Evolutionary conservation across 1,284 basidiomycete species (phyloP), one percentile per base, ranked within the genome.

Genomic region (Austropuccinia psidii): DNA sequence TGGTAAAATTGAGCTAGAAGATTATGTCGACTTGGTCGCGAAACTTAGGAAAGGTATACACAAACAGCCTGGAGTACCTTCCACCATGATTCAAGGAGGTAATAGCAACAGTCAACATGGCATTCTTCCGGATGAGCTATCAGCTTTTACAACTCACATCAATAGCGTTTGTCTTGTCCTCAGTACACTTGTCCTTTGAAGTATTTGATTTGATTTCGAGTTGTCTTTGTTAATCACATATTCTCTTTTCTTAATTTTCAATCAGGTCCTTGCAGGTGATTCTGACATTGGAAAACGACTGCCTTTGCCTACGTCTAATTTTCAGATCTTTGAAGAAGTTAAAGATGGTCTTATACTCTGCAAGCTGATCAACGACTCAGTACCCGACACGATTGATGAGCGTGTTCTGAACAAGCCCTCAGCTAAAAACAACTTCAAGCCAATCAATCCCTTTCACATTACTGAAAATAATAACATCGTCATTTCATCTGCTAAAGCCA

Each of bases 291-390:
- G 88, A 24, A 82, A 84, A 75, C 86, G 93, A 49, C 85, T 94
- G 74, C 95, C 94, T 13, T 94, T 98, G 77, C 93, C 94, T 0
- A 95, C 93, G n/a, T 86, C 93, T 77, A 98, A 93, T 29, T 97
- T 98, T 91, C 96, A 99, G 79, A 86, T 99, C 73, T 98, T 98
- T 78, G 96, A 99, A 81, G 95, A 98, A 82, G 91, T 89, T 81
- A 41, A 60, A 39, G 80, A 81, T 60, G 80, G 80, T 66, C 76
- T 81, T 4, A 74, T 81, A 7, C 78, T 81, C 29, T 80, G 79
- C 76, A 81, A 81, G 77, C 78, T 81, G 39, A 81, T 81, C 76
- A 81, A 81, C 74, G 78, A 79, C 33, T 77, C 80, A n/a, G 80
- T 81, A 2, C 77, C 80, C 2, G 80, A 81, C 66, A 81, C 80